Conservation (phyloP, 352 stramenopile species). For the Pythium volutum region DNA sequence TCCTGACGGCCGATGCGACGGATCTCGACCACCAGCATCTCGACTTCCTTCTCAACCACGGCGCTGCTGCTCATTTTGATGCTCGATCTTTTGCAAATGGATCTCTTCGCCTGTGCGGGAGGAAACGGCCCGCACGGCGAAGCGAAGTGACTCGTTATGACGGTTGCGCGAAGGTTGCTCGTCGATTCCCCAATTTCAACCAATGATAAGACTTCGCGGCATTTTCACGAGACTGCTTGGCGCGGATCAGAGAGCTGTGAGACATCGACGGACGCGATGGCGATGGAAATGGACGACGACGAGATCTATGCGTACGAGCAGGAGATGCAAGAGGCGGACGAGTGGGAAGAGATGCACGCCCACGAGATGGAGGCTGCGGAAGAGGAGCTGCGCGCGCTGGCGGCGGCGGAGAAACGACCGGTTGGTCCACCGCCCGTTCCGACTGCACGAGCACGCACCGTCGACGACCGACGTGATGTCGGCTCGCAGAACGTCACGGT, state of each 20-base stretch:
- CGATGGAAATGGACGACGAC: conserved; percentile 50
- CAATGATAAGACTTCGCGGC: conserved; percentile 30
- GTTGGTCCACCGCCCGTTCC: not conserved
- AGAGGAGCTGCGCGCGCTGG: conserved; percentile 60
- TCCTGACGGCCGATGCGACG: conserved; percentile 50
- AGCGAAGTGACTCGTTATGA: conserved; percentile 17
- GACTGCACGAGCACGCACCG: not conserved
- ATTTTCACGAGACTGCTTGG: conserved; percentile 17
- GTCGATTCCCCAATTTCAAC: conserved; percentile 15
- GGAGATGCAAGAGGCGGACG: conserved; percentile 69
- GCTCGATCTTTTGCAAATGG: not conserved
- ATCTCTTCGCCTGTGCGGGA: not conserved
- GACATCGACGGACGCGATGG: conserved; percentile 2
- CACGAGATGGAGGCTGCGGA: conserved; percentile 78
- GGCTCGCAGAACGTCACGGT: conserved; percentile 8
- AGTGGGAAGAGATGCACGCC: conserved; percentile 83
- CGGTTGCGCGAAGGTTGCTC: conserved; percentile 16
- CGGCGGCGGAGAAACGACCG: conserved; percentile 36
- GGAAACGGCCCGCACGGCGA: conserved; percentile 2
- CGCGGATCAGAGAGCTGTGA: not conserved
- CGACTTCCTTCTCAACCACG: conserved; percentile 72
- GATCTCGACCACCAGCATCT: conserved; percentile 73
- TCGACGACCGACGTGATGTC: not conserved
- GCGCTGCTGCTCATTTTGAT: conserved; percentile 21
- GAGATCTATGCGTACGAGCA: conserved; percentile 78